Conservation (phyloP, 2,329 filamentous ascomycete species). For the Arachnopeziza araneosa region DNA sequence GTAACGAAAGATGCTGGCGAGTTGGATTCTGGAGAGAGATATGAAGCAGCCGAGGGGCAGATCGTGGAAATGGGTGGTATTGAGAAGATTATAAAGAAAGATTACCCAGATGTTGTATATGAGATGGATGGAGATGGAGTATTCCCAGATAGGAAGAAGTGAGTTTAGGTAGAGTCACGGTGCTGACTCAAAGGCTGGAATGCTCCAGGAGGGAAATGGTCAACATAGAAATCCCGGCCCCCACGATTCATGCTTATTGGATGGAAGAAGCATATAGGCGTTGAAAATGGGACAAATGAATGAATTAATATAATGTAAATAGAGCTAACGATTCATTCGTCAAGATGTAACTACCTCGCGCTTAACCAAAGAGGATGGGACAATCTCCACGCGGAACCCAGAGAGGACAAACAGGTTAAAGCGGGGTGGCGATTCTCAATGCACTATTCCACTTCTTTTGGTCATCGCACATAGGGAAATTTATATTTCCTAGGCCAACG, state of each 20-base stretch:
- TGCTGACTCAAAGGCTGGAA: no score
- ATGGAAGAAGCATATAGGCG: background rate
- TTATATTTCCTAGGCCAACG: no score
- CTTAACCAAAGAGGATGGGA: no score
- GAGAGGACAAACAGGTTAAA: no score
- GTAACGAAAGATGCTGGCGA: background rate
- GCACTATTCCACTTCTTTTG: no score
- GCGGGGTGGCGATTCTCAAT: no score
- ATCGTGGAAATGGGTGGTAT: background rate
- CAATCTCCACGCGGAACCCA: no score
- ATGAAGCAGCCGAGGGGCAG: background rate
- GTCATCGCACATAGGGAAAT: no score
- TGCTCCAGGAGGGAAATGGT: background rate
- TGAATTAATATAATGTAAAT: no score
- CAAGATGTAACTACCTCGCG: no score
- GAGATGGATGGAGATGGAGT: background rate
- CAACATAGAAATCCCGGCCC: background rate
- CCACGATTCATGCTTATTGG: background rate
- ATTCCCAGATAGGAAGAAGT: background rate
- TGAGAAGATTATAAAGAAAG: background rate
- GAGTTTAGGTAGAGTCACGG: background rate
- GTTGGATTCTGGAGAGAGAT: background rate
- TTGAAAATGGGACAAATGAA: background rate
- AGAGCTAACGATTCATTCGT: no score
- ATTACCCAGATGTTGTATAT: background rate